phyloP scores from a whole-genome alignment of 768 basidiomycete genomes.

The Tephrocybe sp. region DNA sequence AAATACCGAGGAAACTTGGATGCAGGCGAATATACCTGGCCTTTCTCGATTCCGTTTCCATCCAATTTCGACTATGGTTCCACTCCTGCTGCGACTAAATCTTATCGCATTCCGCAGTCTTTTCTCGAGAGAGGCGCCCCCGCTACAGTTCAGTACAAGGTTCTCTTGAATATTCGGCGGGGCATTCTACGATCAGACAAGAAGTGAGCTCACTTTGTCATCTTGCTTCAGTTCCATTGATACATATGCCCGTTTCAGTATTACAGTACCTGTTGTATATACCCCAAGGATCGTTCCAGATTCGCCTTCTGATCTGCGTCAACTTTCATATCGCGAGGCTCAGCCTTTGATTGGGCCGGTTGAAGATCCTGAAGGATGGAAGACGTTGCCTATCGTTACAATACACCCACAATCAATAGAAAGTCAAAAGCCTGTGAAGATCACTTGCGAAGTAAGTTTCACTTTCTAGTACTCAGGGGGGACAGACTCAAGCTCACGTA shows the following conservation, averaged over 20 bases:
- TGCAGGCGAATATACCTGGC: slow-evolving; percentile 35
- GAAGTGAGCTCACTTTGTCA: slow-evolving; percentile 26
- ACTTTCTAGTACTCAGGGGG: not conserved
- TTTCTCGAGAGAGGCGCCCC: slow-evolving; percentile 32
- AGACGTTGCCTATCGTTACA: slow-evolving; percentile 18
- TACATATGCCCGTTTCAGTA: slow-evolving; percentile 5
- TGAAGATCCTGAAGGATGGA: slow-evolving; percentile 37
- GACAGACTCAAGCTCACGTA: not conserved
- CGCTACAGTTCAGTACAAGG: slow-evolving; percentile 36
- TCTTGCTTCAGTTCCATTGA: not conserved
- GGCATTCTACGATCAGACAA: slow-evolving; percentile 37
- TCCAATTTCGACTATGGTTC: slow-evolving; percentile 21
- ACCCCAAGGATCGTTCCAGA: slow-evolving; percentile 31
- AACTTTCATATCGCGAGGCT: slow-evolving; percentile 32
- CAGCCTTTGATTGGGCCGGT: slow-evolving; percentile 29
- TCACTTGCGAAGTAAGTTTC: slow-evolving; percentile 30
- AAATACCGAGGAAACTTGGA: slow-evolving; percentile 16
- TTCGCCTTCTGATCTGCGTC: slow-evolving; percentile 30
- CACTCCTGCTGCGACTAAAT: slow-evolving; percentile 5
- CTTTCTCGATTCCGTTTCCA: slow-evolving; percentile 40
- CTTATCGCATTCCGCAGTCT: slow-evolving; percentile 27
- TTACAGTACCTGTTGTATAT: slow-evolving; percentile 27
- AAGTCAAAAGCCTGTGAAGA: slow-evolving; percentile 23
- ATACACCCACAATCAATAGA: slow-evolving; percentile 16
- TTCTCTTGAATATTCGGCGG: slow-evolving; percentile 35